A percentile compares a stretch with the other conserved stretches of the same genome.
Evolutionary conservation across 1,284 basidiomycete genomes (phyloP).

Genomic region (Laetiporus sulphureus): DNA sequence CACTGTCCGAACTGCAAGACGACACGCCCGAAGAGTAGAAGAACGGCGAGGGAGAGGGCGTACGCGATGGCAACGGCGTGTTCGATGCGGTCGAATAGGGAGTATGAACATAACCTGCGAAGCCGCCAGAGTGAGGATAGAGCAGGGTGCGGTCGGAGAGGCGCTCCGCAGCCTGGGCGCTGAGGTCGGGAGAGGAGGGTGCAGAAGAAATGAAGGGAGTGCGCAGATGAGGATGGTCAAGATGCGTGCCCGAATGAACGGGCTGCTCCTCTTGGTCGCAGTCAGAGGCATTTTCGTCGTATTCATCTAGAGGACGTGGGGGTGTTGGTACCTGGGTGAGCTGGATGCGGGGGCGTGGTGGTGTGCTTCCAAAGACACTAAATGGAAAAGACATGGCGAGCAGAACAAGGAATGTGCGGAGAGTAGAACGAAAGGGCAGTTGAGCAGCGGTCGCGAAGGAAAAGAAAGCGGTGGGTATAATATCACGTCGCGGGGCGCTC

Average conservation of each 20-base stretch:
- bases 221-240: conserved; percentile 9
- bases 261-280: conserved; percentile 10
- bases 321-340: conserved; percentile 11
- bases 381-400: conserved; percentile 17
- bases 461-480: neutral
- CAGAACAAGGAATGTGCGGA: conserved; percentile 8
- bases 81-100: conserved; percentile 27
- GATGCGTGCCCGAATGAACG: conserved; percentile 6
- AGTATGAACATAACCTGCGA: conserved; percentile 15
- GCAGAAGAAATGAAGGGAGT: conserved; percentile 17
- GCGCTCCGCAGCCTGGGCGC: conserved; percentile 13
- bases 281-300: conserved; percentile 12
- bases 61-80: conserved; percentile 31
- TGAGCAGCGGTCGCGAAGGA: neutral
- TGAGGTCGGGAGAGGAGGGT: conserved; percentile 18
- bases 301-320: conserved; percentile 14
- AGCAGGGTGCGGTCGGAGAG: conserved; percentile 17
- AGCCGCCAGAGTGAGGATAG: conserved; percentile 17
- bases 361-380: conserved; percentile 9
- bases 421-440: neutral
- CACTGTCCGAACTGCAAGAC: conserved; percentile 57
- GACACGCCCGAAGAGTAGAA: conserved; percentile 35
- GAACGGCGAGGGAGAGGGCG: conserved; percentile 28
- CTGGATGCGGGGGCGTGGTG: conserved; percentile 13
- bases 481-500: neutral